These are phyloP conservation scores for Microcyclospora pomicola DNA, from an alignment of 2,329 filamentous ascomycete genomes.

Conservation along the genomic window DNA sequence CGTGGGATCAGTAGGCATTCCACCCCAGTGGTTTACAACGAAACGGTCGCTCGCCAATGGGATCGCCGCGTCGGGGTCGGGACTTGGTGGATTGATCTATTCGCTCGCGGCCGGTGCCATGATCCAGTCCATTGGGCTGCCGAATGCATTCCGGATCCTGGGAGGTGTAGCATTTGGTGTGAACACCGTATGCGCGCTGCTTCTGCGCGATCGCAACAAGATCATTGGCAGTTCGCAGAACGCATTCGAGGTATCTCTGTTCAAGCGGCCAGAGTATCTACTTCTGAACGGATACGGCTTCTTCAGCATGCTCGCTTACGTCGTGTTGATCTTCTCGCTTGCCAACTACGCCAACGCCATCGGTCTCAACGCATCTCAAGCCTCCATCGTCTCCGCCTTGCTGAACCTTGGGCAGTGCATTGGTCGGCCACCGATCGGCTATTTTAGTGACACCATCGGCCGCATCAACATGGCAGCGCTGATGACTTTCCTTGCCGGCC, in stretches of 20 bases:
- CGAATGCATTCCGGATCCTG: constrained; percentile 54
- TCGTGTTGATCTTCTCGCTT: constrained; percentile 63
- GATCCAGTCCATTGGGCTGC: constrained; percentile 48
- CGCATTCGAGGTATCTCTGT: constrained; percentile 50
- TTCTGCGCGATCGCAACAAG: constrained; percentile 60
- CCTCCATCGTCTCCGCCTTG: constrained; percentile 56
- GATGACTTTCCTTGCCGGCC: constrained; percentile 49
- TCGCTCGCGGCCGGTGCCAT: constrained; percentile 54
- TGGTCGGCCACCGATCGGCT: constrained; percentile 58
- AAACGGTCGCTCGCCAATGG: constrained; percentile 57
- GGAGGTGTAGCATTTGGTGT: constrained; percentile 50
- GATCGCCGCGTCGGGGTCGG: constrained; percentile 53
- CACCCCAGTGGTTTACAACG: constrained; percentile 62
- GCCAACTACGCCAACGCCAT: constrained; percentile 58
- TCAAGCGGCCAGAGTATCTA: constrained; percentile 48
- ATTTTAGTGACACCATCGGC: constrained; percentile 56
- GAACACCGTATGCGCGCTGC: constrained; percentile 47
- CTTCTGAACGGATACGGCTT: constrained; percentile 54
- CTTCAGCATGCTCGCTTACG: constrained; percentile 59
- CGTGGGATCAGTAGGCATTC: constrained; percentile 51
- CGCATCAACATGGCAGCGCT: constrained; percentile 58
- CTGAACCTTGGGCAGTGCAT: constrained; percentile 55
- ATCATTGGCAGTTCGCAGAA: constrained; percentile 52
- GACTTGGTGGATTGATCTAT: constrained; percentile 60
- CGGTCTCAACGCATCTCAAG: constrained; percentile 53